phyloP scores from a whole-genome alignment of 169 alveolate genomes.

The Babesia divergens region DNA sequence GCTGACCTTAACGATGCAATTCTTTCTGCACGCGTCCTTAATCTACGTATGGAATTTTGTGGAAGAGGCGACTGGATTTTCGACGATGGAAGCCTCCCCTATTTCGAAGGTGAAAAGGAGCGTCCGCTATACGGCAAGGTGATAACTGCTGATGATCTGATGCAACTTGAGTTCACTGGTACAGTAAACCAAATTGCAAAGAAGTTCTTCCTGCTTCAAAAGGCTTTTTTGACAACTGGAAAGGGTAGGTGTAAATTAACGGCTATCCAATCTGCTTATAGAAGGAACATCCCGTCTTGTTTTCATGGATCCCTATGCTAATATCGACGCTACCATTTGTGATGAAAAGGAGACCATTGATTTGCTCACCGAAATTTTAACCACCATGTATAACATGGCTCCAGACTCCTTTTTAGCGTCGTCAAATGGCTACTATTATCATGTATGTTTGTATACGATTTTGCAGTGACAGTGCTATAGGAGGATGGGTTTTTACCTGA shows the following conservation, averaged over 20 bases:
- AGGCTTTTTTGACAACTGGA: slow-evolving; percentile 14
- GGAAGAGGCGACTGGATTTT: slow-evolving; percentile 32
- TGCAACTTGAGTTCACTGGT: slow-evolving; percentile 27
- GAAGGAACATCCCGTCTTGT: slow-evolving; percentile 15
- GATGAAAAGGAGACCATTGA: slow-evolving; percentile 35
- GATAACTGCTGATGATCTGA: slow-evolving; percentile 20
- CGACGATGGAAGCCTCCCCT: slow-evolving; percentile 16
- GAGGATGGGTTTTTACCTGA: slow-evolving; percentile 46
- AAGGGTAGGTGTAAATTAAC: background rate
- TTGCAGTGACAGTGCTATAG: background rate
- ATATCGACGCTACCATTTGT: slow-evolving; percentile 35
- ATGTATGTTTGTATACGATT: background rate
- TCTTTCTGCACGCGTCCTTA: background rate
- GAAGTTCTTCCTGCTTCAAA: slow-evolving; percentile 20
- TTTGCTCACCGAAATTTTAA: background rate
- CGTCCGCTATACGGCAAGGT: slow-evolving; percentile 14
- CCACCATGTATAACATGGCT: background rate
- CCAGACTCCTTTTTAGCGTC: slow-evolving; percentile 11
- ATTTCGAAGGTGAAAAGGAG: slow-evolving; percentile 4
- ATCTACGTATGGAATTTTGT: slow-evolving; percentile 11
- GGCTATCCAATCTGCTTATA: background rate
- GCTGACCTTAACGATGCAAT: slow-evolving; percentile 26
- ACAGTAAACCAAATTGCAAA: slow-evolving; percentile 20
- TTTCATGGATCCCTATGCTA: slow-evolving; percentile 50
- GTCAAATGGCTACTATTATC: slow-evolving; percentile 42